phyloP scores from a whole-genome alignment of 2,329 filamentous ascomycete genomes.

The Monosporascus ibericus region DNA sequence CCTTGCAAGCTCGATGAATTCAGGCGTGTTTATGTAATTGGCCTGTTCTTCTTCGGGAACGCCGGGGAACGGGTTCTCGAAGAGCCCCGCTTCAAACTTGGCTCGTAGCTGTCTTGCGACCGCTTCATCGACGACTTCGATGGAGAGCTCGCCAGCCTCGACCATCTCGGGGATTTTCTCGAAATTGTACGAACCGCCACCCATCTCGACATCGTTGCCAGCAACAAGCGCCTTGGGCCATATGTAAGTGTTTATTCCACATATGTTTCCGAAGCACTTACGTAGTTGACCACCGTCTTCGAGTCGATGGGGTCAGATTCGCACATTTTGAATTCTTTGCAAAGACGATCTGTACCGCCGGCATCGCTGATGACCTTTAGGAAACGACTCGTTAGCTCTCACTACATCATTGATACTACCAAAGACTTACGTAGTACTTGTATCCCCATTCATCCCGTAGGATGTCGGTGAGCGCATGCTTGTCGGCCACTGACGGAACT shows the following conservation, averaged over 20 bases:
- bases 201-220: slow-evolving; percentile 72
- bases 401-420: slow-evolving; percentile 4
- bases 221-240: slow-evolving; percentile 50
- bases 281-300: slow-evolving; percentile 56
- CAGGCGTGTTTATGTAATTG: slow-evolving; percentile 55
- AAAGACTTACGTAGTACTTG: slow-evolving; percentile 53
- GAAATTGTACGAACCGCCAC: slow-evolving; percentile 67
- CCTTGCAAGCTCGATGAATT: slow-evolving; percentile 52
- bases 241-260: not conserved
- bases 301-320: slow-evolving; percentile 53
- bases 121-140: slow-evolving; percentile 56
- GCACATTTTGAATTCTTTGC: slow-evolving; percentile 59
- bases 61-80: slow-evolving; percentile 62
- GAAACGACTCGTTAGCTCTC: not conserved
- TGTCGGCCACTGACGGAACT: slow-evolving; percentile 59
- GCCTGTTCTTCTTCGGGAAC: slow-evolving; percentile 49
- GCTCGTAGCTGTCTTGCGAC: slow-evolving; percentile 59
- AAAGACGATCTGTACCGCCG: slow-evolving; percentile 64
- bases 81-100: slow-evolving; percentile 66
- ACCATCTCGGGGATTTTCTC: slow-evolving; percentile 61
- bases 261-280: slow-evolving; percentile 16
- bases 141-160: slow-evolving; percentile 52
- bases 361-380: slow-evolving; percentile 54
- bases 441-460: slow-evolving; percentile 68
- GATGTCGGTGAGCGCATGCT: slow-evolving; percentile 61